phyloP scores from a whole-genome alignment of 441 rosid genomes.

The Erysimum cheiri region DNA sequence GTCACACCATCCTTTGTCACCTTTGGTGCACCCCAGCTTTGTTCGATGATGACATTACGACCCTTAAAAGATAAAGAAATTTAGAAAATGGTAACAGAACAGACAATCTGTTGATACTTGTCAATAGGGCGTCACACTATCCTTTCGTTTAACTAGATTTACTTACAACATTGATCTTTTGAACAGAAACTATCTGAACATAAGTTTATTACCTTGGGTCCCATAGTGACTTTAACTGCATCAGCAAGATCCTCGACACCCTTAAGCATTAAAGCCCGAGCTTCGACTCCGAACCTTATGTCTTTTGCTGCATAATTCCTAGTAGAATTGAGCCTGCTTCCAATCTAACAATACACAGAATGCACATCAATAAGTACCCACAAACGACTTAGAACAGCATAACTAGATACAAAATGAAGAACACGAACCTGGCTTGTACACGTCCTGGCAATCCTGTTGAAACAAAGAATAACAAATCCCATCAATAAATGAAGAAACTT shows the following conservation, averaged over 20 bases:
- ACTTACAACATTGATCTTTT: not conserved
- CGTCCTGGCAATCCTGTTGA: constrained; percentile 58
- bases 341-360: constrained; percentile 54
- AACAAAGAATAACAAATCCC: not conserved
- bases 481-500: constrained; percentile 3
- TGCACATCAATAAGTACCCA: not conserved
- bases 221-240: constrained; percentile 88
- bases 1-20: constrained; percentile 92
- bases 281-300: constrained; percentile 79
- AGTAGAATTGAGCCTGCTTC: constrained; percentile 64
- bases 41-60: constrained; percentile 80
- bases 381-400: not conserved
- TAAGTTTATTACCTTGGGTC: constrained; percentile 63
- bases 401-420: constrained; percentile 3
- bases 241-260: constrained; percentile 92
- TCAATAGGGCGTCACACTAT: not conserved
- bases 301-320: constrained; percentile 88
- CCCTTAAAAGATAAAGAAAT: constrained; percentile 50
- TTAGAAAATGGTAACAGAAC: not conserved
- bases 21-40: constrained; percentile 84
- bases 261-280: constrained; percentile 77
- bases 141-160: not conserved
- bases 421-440: constrained; percentile 55
- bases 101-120: not conserved
- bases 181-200: not conserved